A percentile compares a stretch with the other conserved stretches of the same genome.
Evolutionary conservation across 164 flowering plant species (phyloP).

Genomic region (Piper betle): DNA sequence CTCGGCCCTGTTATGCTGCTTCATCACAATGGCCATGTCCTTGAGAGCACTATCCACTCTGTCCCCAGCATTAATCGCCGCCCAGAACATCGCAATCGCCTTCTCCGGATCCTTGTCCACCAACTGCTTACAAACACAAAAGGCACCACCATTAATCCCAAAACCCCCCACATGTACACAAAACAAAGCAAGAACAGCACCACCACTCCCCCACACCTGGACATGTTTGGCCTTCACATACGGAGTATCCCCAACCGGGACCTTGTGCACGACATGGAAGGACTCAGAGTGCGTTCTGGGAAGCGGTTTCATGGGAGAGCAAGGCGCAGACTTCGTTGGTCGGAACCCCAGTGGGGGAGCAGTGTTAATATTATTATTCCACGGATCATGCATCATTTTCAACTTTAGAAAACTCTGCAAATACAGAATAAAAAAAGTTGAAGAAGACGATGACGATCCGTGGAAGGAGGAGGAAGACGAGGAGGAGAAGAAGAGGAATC

Average conservation of each 20-base stretch:
- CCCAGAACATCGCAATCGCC: constrained; percentile 95
- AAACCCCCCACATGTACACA: background rate
- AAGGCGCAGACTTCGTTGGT: constrained; percentile 81
- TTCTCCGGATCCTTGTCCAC: constrained; percentile 96
- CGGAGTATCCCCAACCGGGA: constrained; percentile 91
- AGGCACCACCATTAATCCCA: constrained; percentile 4
- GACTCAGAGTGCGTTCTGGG: constrained; percentile 67
- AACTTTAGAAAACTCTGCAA: no score
- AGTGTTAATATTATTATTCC: constrained; percentile 24
- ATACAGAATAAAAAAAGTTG: background rate
- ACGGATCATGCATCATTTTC: constrained; percentile 74
- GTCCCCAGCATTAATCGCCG: constrained; percentile 96
- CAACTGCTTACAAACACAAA: constrained; percentile 31
- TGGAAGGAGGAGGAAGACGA: constrained; percentile 2
- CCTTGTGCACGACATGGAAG: constrained; percentile 76
- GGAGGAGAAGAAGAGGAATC: no score
- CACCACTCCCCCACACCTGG: constrained; percentile 32
- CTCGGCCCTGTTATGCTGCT: constrained; percentile 94
- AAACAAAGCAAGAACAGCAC: background rate
- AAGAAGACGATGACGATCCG: constrained; percentile 9
- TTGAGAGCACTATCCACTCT: constrained; percentile 97
- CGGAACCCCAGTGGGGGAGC: constrained; percentile 63
- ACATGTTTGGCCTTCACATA: constrained; percentile 93
- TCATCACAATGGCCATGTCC: constrained; percentile 99
- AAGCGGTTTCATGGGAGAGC: constrained; percentile 80